Evolutionary conservation across 1,284 basidiomycete genomes (phyloP).

Genomic region (Sporisorium sorghi): DNA sequence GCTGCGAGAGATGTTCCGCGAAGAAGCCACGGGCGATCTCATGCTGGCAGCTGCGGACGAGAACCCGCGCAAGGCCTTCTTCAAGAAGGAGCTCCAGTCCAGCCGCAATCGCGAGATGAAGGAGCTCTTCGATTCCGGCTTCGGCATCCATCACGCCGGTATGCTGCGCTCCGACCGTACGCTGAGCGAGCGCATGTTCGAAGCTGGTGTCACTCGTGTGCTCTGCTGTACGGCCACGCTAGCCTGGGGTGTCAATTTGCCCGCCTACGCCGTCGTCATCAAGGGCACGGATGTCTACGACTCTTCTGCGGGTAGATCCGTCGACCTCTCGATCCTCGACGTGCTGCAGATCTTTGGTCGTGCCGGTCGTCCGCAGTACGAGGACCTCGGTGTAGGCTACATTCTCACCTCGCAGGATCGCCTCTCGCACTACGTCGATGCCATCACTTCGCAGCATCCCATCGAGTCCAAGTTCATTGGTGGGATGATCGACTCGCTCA

Average conservation of each 20-base stretch:
- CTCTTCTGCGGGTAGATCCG: constrained; percentile 74
- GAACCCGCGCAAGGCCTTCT: constrained; percentile 69
- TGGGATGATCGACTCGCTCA: constrained; percentile 90
- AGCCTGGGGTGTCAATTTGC: constrained; percentile 99
- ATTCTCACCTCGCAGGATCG: constrained; percentile 96
- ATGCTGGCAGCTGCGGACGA: constrained; percentile 72
- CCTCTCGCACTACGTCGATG: constrained; percentile 88
- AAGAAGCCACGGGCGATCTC: constrained; percentile 80
- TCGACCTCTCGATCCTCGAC: constrained; percentile 93
- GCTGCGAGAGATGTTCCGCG: constrained; percentile 83
- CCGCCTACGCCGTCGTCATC: constrained; percentile 95
- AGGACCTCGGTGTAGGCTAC: constrained; percentile 94
- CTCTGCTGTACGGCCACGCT: constrained; percentile 97
- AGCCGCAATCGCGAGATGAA: constrained; percentile 97
- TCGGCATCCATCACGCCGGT: constrained; percentile 97
- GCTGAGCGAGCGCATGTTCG: constrained; percentile 95
- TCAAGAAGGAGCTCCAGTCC: constrained; percentile 81
- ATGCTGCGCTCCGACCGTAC: constrained; percentile 96
- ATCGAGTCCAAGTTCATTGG: constrained; percentile 91
- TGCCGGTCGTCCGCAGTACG: constrained; percentile 94
- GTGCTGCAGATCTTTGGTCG: constrained; percentile 96
- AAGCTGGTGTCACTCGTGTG: constrained; percentile 88
- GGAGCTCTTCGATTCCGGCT: constrained; percentile 88
- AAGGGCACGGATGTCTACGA: constrained; percentile 96
- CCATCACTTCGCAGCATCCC: constrained; percentile 87